Percentiles rank a stretch among this genome's conserved stretches.
These are phyloP conservation scores for Acacia pycnantha DNA, from an alignment of 331 rosid species.

Conservation along the genomic window DNA sequence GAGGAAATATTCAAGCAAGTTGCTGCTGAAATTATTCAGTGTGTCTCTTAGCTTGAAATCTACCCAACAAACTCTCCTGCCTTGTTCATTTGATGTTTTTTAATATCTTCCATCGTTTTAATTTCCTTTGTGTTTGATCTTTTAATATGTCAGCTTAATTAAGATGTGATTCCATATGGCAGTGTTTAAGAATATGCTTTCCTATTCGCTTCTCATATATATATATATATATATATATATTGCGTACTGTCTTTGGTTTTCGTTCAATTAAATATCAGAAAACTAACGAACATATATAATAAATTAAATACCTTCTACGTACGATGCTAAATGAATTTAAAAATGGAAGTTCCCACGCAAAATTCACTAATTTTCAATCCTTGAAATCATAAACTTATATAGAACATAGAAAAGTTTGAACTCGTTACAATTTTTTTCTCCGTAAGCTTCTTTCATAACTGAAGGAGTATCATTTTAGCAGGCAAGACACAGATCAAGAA, in stretches of 20 bases:
- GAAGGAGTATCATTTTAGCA: too few relatives aligned
- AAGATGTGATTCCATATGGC: not conserved
- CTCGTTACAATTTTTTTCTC: not conserved
- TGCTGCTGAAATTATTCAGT: conserved; percentile 48
- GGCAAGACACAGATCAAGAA: too few relatives aligned
- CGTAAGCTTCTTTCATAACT: too few relatives aligned
- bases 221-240: not conserved
- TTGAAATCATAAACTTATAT: not conserved
- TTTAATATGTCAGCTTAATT: not conserved
- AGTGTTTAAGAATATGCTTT: not conserved
- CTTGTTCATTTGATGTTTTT: not conserved
- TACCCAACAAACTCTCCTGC: not conserved
- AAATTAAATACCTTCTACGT: not conserved
- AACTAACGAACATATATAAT: not conserved
- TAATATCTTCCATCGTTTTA: not conserved
- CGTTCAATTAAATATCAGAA: not conserved
- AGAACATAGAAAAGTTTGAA: not conserved
- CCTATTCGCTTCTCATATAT: not conserved
- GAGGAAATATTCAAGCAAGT: conserved; percentile 57
- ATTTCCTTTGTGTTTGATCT: not conserved
- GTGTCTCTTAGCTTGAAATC: conserved; percentile 12
- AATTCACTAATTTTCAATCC: not conserved
- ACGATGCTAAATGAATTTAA: not conserved
- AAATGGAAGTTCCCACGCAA: not conserved
- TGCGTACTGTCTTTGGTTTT: not conserved